Base-by-base conservation (phyloP, 2,329 filamentous ascomycete genomes). In the Aureobasidium sp. region DNA sequence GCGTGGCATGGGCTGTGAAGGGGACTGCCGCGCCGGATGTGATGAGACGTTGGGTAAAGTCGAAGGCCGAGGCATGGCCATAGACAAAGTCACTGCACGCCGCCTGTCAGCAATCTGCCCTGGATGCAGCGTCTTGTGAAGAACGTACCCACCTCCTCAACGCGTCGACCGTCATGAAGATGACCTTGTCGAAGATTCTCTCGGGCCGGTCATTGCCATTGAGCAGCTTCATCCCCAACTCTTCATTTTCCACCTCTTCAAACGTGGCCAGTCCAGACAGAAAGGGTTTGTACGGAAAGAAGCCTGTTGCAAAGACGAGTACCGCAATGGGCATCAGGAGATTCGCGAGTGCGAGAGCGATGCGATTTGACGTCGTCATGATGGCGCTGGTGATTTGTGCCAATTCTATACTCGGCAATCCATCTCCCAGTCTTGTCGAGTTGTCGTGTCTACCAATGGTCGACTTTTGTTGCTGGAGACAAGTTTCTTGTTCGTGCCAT, bases 161-260 rank as follows among this genome's bases (percentile, higher is more conserved):
- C 21, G 93, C 91, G 78, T 98, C 93, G 24, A 98, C 86, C 6
- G 98, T 90, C 91, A 98, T 97, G 68, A 98, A 96, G 51, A 98
- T 77, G 50, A 97, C 75, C 63, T 85, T 90, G 69, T 97, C 83
- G 68, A 98, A 98, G 0, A 86, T 83, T 29, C 87, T 79, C 44
- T 76, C 70, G 3, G 86, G 41, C 70, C 63, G 17, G 74, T 81
- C 79, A 76, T 41, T 75, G 71, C 24, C 79, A 66, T 42, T 34
- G 30, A 48, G 25, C 11, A 44, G 10, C 1, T 44, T 40, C 25
- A 58, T 25, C 44, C 51, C 55, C 17, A 55, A 34, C 49, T 56
- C 57, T 47, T 53, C 44, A 40, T 58, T 45, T 41, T 58, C 37
- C 14, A 52, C 54, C 49, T 64, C 58, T 30, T 61, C 58, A 34